phyloP scores from a whole-genome alignment of 2,329 filamentous ascomycete species.

The Canariomyces notabilis region DNA sequence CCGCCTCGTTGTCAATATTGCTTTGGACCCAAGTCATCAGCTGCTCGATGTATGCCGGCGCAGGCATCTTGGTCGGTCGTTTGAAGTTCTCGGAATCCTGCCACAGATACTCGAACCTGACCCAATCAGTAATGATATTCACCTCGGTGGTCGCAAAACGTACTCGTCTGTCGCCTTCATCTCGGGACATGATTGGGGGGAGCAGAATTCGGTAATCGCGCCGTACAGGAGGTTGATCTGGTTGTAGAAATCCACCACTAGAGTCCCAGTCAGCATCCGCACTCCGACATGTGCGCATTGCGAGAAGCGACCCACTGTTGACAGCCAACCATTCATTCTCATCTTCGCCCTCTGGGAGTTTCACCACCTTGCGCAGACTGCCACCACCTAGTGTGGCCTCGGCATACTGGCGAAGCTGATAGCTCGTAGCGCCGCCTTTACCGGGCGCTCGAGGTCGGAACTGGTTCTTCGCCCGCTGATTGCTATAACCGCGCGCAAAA shows the following conservation, averaged over 20 bases:
- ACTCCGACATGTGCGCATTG: background rate
- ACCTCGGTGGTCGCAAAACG: slow-evolving; percentile 26
- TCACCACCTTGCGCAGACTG: slow-evolving; percentile 91
- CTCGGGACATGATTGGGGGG: slow-evolving; percentile 91
- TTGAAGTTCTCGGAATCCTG: slow-evolving; percentile 93
- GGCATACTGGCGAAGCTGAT: slow-evolving; percentile 95
- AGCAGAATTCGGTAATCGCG: slow-evolving; percentile 98
- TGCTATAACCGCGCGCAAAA: slow-evolving; percentile 47
- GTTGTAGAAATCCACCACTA: slow-evolving; percentile 99
- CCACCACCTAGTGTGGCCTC: slow-evolving; percentile 94
- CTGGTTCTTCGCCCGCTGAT: slow-evolving; percentile 81
- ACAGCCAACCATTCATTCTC: slow-evolving; percentile 98
- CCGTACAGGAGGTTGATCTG: slow-evolving; percentile 99
- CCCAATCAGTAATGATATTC: slow-evolving; percentile 7
- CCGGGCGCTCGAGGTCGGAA: slow-evolving; percentile 82
- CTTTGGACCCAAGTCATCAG: slow-evolving; percentile 95
- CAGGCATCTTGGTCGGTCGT: slow-evolving; percentile 95
- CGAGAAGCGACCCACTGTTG: slow-evolving; percentile 62
- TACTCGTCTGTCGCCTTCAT: slow-evolving; percentile 99
- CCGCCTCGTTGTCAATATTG: slow-evolving; percentile 90
- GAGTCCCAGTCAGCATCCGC: slow-evolving; percentile 25
- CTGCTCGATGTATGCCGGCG: slow-evolving; percentile 95
- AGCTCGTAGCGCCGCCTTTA: slow-evolving; percentile 78
- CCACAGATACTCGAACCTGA: slow-evolving; percentile 96
- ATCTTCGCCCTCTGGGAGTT: slow-evolving; percentile 94